phyloP scores from a whole-genome alignment of 495 filamentous ascomycete genomes.

The Podospora australis region DNA sequence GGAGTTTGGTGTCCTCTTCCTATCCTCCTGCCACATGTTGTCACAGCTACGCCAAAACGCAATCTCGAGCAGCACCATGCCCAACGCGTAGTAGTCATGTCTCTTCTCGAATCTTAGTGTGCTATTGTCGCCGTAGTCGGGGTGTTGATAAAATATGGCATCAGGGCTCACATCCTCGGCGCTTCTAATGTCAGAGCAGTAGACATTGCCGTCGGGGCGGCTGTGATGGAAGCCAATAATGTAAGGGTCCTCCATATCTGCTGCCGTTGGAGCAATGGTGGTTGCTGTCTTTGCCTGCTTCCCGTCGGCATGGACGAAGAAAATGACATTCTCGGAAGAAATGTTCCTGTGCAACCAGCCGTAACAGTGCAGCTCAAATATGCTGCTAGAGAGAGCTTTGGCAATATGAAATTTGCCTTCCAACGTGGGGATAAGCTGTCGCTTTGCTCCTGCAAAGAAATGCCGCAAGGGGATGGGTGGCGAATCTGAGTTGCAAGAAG shows the following conservation, averaged over 20 bases:
- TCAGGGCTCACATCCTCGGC: background rate
- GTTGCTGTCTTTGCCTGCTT: background rate
- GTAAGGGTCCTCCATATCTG: background rate
- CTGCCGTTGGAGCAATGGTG: background rate
- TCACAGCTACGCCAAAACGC: background rate
- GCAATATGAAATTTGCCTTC: slow-evolving; percentile 1
- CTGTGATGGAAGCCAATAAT: slow-evolving; percentile 5
- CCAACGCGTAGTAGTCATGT: background rate
- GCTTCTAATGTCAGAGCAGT: slow-evolving; percentile 3
- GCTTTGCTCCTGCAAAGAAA: background rate
- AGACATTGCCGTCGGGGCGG: background rate
- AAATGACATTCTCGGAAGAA: background rate
- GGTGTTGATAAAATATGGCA: slow-evolving; percentile 1
- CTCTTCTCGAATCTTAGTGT: background rate
- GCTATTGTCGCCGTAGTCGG: background rate
- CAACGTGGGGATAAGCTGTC: background rate
- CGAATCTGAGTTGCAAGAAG: no score
- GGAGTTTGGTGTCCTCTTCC: background rate
- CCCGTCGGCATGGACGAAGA: background rate
- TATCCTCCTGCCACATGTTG: background rate
- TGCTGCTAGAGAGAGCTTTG: background rate
- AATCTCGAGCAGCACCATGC: slow-evolving; percentile 5
- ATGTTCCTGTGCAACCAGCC: slow-evolving; percentile 5
- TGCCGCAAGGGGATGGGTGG: no score
- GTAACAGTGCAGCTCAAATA: slow-evolving; percentile 1